Percentiles rank a stretch among this genome's conserved stretches.
These are phyloP conservation scores for Chlamydomonas sp. DNA, from an alignment of 139 green algal species.

Conservation along the genomic window DNA sequence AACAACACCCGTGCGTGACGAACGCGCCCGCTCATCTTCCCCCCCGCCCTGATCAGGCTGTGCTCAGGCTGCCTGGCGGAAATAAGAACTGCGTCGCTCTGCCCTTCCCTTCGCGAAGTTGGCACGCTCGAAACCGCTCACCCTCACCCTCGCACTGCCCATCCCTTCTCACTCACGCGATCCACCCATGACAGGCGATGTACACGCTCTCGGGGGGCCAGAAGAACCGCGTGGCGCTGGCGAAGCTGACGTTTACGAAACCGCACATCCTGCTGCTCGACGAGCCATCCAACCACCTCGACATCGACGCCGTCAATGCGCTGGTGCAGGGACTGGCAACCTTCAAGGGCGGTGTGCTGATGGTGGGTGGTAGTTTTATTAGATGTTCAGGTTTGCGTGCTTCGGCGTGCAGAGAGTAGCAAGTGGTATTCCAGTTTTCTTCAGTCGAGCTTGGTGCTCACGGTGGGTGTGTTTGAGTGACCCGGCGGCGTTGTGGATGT, in stretches of 20 bases:
- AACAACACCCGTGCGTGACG: no score
- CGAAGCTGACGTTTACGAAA: constrained; percentile 78
- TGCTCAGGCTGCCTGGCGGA: no score
- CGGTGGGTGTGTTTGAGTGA: no score
- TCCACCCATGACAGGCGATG: constrained; percentile 62
- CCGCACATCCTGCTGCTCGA: constrained; percentile 85
- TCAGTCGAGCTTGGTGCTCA: no score
- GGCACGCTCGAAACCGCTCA: no score
- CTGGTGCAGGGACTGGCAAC: constrained; percentile 69
- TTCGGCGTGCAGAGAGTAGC: no score
- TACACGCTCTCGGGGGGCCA: constrained; percentile 90
- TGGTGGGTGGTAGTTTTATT: no score
- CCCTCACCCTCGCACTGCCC: background rate
- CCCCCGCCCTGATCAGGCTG: no score
- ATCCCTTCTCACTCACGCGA: background rate
- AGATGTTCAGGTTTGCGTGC: background rate
- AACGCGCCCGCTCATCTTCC: no score
- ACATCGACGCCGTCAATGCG: constrained; percentile 83
- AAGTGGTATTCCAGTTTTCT: no score
- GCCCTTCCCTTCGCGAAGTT: background rate
- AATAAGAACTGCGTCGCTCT: background rate
- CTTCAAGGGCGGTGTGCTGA: constrained; percentile 78
- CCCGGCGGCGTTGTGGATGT: no score
- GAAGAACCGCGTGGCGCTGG: constrained; percentile 86
- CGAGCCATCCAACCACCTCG: constrained; percentile 82